Percentiles rank a stretch among this genome's conserved stretches.
phyloP scores from a whole-genome alignment of 495 filamentous ascomycete genomes.

The Penicillium pancosmium region DNA sequence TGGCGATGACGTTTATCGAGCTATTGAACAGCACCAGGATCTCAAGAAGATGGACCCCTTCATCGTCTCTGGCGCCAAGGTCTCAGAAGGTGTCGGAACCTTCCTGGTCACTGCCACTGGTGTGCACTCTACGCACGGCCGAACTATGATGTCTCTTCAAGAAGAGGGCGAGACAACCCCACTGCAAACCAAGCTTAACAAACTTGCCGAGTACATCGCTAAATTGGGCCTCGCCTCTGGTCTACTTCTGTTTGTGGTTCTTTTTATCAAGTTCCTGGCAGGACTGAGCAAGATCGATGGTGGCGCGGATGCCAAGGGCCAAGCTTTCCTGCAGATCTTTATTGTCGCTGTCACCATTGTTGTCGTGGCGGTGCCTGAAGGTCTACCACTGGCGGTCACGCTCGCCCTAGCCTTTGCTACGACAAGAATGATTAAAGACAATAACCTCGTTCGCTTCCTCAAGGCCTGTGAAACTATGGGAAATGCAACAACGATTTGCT shows the following conservation, averaged over 20 bases:
- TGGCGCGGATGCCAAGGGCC: conserved; percentile 74
- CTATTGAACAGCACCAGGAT: conserved; percentile 74
- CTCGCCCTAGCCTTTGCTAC: conserved; percentile 93
- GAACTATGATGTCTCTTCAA: conserved; percentile 90
- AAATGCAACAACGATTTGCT: conserved; percentile 94
- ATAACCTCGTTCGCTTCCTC: conserved; percentile 88
- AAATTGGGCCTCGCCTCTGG: conserved; percentile 87
- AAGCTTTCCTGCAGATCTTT: conserved; percentile 87
- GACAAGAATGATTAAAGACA: conserved; percentile 91
- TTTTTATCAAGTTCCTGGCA: conserved; percentile 87
- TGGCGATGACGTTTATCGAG: conserved; percentile 76
- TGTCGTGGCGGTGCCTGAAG: conserved; percentile 94
- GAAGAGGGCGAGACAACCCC: conserved; percentile 91
- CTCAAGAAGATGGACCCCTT: conserved; percentile 90
- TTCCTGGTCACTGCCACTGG: conserved; percentile 88
- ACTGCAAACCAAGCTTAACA: conserved; percentile 90
- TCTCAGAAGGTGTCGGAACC: conserved; percentile 86
- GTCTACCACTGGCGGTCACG: conserved; percentile 89
- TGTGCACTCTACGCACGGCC: conserved; percentile 85
- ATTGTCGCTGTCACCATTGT: conserved; percentile 95
- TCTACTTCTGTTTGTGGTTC: conserved; percentile 82
- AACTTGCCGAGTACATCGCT: conserved; percentile 89
- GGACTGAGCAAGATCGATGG: conserved; percentile 54
- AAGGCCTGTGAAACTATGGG: conserved; percentile 99
- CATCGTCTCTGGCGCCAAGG: conserved; percentile 88